phyloP scores from a whole-genome alignment of 83 land plant genomes.

The Picea mariana region DNA sequence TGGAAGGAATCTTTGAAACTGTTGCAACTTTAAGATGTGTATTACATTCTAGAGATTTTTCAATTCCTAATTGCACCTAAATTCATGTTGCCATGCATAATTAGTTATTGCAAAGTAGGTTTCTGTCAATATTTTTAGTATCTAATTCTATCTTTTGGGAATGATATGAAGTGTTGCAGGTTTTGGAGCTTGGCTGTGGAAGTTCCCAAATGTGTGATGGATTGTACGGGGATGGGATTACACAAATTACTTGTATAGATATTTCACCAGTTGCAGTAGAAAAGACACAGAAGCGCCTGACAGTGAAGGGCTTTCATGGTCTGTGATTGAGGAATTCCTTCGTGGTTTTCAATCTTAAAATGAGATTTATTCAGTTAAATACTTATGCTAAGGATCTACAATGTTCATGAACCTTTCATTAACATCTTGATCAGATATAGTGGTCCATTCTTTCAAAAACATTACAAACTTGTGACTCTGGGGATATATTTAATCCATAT shows the following conservation, averaged over 20 bases:
- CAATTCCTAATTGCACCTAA: no score
- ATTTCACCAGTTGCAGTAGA: constrained; percentile 83
- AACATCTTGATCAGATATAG: background rate
- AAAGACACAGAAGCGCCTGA: constrained; percentile 55
- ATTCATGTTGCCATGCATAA: background rate
- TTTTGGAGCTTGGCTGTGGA: constrained; percentile 93
- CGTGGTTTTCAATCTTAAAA: constrained; percentile 1
- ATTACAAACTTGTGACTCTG: background rate
- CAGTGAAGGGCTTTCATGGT: constrained; percentile 50
- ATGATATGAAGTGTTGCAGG: constrained; percentile 34
- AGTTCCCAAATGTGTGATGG: constrained; percentile 77
- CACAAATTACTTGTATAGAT: constrained; percentile 80
- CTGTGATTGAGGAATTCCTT: constrained; percentile 5
- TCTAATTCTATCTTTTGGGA: background rate
- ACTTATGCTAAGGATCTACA: background rate
- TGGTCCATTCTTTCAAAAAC: background rate
- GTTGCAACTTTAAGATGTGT: no score
- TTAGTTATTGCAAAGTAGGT: background rate
- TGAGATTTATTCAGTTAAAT: background rate
- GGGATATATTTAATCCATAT: background rate
- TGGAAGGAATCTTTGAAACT: no score
- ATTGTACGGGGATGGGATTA: constrained; percentile 71
- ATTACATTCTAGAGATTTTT: no score
- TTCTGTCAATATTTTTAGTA: background rate
- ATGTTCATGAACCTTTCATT: no score